Evolutionary conservation across 768 basidiomycete genomes (phyloP), one percentile per base, ranked within the genome.

Genomic region (Clitopilus passeckerianus): DNA sequence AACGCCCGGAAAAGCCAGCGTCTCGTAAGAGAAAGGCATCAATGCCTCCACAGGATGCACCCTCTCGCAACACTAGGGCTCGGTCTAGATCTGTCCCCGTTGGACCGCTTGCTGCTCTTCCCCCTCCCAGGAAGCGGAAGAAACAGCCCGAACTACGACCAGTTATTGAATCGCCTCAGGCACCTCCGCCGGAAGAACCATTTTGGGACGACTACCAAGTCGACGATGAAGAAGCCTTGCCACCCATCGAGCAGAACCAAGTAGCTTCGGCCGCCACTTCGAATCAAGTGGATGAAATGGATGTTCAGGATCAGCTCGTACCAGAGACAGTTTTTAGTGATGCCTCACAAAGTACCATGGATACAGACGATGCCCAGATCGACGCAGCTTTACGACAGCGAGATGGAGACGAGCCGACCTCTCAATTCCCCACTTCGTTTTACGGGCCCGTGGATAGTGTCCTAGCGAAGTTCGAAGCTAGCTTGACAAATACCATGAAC

Each of bases 41-140:
- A 2, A n/a, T 37, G 12, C 46, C 41, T n/a, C 44, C 43, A 30
- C 18, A 22, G 57, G 64, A 65, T 53, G 65, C 71, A 44, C 72
- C 75, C 9, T 73, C 68, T 61, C 65, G 66, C 35, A 73, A 74
- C 60, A 74, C 74, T 1, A 68, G 77, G 20, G 70, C 73, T 0
- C 59, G 71, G 15, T 73, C 74, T 0, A 60, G 71, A 16, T 73
- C 74, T 24, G 70, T 66, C 22, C 71, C 72, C 9, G 67, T 73
- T 15, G 71, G 73, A 44, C 72, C 72, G 34, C 34, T 61, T 35
- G 50, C 30, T 1, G 30, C 34, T 34, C 64, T 60, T 50, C 54
- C 59, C 30, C 58, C 27, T 1, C 10, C 43, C 61, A 63, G 34
- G 37, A 30, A 23, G 57, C 18, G 53, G n/a, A 53, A 14, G 14